Percentiles rank a stretch among this genome's conserved stretches.
phyloP scores from a whole-genome alignment of 441 rosid genomes.

The Pelargonium australe region DNA sequence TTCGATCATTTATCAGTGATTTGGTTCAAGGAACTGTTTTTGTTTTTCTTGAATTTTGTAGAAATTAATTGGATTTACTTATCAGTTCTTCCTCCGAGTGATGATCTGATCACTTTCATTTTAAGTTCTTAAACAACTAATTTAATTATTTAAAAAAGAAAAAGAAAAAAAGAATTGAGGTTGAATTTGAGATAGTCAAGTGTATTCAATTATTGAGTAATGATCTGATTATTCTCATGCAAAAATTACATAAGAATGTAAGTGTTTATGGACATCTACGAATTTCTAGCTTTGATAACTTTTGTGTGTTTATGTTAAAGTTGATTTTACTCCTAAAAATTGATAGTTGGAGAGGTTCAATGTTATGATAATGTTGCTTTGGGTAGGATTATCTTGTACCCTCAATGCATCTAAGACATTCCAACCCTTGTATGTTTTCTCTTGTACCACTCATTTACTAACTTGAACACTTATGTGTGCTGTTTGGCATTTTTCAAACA shows the following conservation, averaged over 20 bases:
- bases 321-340: neutral
- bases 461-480: neutral
- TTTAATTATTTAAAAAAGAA: neutral
- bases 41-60: neutral
- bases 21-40: neutral
- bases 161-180: neutral
- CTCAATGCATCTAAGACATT: slow-evolving; percentile 4
- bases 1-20: neutral
- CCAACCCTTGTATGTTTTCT: neutral
- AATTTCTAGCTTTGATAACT: neutral
- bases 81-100: neutral
- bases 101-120: too few relatives aligned
- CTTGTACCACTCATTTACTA: neutral
- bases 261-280: neutral
- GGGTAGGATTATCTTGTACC: neutral
- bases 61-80: neutral
- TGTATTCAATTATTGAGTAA: neutral
- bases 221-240: neutral
- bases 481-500: neutral
- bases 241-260: neutral
- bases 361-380: neutral
- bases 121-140: neutral
- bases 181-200: neutral
- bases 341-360: neutral
- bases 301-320: neutral